These are phyloP conservation scores for Ambrosiella beaveri DNA, from an alignment of 2,329 filamentous ascomycete species.

Conservation along the genomic window DNA sequence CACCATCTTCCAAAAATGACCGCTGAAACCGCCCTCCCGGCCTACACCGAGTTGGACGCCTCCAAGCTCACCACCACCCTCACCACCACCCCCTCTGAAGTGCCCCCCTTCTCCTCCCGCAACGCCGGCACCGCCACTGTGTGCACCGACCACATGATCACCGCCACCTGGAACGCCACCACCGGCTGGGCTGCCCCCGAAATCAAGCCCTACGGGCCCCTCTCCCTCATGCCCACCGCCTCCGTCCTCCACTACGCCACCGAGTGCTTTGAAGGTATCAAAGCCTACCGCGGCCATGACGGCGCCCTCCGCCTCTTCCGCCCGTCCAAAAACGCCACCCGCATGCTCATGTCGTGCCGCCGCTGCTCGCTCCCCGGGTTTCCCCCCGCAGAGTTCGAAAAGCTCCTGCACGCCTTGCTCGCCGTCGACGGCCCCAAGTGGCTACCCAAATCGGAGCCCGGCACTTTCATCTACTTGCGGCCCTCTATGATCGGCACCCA, in stretches of 20 bases:
- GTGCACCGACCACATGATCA: conserved; percentile 81
- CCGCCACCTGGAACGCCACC: conserved; percentile 45
- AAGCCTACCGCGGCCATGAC: conserved; percentile 65
- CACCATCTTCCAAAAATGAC: conserved; percentile 11
- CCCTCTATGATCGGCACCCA: conserved; percentile 77
- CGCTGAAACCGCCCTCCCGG: conserved; percentile 24
- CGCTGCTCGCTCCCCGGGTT: conserved; percentile 64
- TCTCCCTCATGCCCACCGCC: conserved; percentile 65
- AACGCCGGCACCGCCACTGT: conserved; percentile 33
- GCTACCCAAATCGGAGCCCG: conserved; percentile 53
- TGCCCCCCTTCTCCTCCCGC: conserved; percentile 33
- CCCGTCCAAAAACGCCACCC: conserved; percentile 52
- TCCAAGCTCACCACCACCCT: conserved; percentile 41
- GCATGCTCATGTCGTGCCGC: conserved; percentile 40
- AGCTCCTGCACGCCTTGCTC: conserved; percentile 54
- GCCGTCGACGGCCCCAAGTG: conserved; percentile 59
- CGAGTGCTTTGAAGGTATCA: conserved; percentile 75
- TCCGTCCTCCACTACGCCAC: conserved; percentile 77
- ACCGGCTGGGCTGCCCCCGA: conserved; percentile 58
- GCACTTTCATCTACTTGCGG: conserved; percentile 65
- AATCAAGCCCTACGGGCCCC: conserved; percentile 59
- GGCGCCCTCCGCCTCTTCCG: conserved; percentile 61
- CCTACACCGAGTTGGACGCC: conserved; percentile 42
- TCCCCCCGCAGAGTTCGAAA: conserved; percentile 51
- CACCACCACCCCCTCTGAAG: conserved; percentile 32